phyloP scores from a whole-genome alignment of 2,329 filamentous ascomycete genomes.

The Sphaerulina populicola region DNA sequence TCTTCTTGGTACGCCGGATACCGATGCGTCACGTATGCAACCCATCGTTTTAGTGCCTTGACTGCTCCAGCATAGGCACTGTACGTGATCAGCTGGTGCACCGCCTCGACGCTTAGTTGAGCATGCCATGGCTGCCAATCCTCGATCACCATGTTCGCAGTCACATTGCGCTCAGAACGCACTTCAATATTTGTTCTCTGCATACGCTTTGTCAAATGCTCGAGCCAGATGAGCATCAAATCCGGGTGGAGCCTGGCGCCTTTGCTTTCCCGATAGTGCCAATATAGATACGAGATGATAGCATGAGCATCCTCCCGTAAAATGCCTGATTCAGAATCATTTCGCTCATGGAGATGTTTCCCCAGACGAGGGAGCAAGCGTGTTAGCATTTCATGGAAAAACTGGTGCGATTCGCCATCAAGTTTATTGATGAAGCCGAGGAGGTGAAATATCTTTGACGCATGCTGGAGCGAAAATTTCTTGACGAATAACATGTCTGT shows the following conservation, averaged over 20 bases:
- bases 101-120: slow-evolving; percentile 15
- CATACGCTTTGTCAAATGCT: slow-evolving; percentile 3
- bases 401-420: not conserved
- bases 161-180: slow-evolving; percentile 7
- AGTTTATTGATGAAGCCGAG: not conserved
- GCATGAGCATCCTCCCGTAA: not conserved
- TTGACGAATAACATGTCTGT: not conserved
- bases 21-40: slow-evolving; percentile 26
- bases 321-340: not conserved
- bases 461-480: not conserved
- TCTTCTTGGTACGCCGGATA: slow-evolving; percentile 20
- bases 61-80: slow-evolving; percentile 33
- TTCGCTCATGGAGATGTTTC: not conserved
- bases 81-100: slow-evolving; percentile 19
- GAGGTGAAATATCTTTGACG: not conserved
- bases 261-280: slow-evolving; percentile 4
- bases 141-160: slow-evolving; percentile 13
- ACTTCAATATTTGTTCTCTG: not conserved
- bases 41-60: slow-evolving; percentile 30
- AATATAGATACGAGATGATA: slow-evolving; percentile 10
- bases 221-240: slow-evolving; percentile 6
- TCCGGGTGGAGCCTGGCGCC: slow-evolving; percentile 8
- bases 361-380: not conserved
- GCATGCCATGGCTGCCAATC: slow-evolving; percentile 26
- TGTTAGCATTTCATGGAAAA: not conserved